Conservation (phyloP, 1,139 yeast genomes). For the Pichia sp. region DNA sequence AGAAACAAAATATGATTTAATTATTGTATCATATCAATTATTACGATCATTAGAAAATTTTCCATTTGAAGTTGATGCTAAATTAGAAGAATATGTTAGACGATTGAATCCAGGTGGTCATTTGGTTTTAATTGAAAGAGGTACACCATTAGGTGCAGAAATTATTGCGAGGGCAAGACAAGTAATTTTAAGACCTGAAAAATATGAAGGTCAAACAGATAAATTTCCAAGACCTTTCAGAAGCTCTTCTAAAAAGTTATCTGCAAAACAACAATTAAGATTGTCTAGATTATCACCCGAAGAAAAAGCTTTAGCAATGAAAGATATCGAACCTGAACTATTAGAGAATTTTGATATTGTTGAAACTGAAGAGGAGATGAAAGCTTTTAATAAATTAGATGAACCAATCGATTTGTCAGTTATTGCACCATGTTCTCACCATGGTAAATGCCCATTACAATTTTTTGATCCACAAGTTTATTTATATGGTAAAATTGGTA, state of each 20-base stretch:
- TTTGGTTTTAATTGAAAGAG: slow-evolving; percentile 75
- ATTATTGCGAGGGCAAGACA: slow-evolving; percentile 87
- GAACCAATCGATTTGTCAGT: slow-evolving; percentile 48
- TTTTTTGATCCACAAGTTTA: slow-evolving; percentile 66
- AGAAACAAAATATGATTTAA: slow-evolving; percentile 58
- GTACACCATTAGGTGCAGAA: slow-evolving; percentile 87
- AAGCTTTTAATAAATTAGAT: slow-evolving; percentile 23
- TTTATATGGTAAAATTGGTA: slow-evolving; percentile 54
- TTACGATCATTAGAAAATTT: slow-evolving; percentile 54
- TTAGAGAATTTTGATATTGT: slow-evolving; percentile 37
- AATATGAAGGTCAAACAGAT: slow-evolving; percentile 46
- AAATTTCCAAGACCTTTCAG: slow-evolving; percentile 69
- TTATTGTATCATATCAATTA: slow-evolving; percentile 80
- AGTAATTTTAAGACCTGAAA: slow-evolving; percentile 78
- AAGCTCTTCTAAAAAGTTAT: slow-evolving; percentile 38
- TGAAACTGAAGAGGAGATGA: slow-evolving; percentile 23
- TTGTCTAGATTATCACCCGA: slow-evolving; percentile 16
- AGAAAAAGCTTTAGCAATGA: slow-evolving; percentile 20
- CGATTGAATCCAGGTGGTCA: slow-evolving; percentile 73
- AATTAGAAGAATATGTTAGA: slow-evolving; percentile 52
- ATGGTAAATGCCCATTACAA: slow-evolving; percentile 81
- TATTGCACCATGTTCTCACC: slow-evolving; percentile 91
- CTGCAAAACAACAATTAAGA: slow-evolving; percentile 7
- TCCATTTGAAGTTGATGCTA: slow-evolving; percentile 69
- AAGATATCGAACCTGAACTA: slow-evolving; percentile 35